Evolutionary conservation across 768 basidiomycete species (phyloP), one percentile per base, ranked within the genome.

Genomic region (Hirschioporus abietinus): DNA sequence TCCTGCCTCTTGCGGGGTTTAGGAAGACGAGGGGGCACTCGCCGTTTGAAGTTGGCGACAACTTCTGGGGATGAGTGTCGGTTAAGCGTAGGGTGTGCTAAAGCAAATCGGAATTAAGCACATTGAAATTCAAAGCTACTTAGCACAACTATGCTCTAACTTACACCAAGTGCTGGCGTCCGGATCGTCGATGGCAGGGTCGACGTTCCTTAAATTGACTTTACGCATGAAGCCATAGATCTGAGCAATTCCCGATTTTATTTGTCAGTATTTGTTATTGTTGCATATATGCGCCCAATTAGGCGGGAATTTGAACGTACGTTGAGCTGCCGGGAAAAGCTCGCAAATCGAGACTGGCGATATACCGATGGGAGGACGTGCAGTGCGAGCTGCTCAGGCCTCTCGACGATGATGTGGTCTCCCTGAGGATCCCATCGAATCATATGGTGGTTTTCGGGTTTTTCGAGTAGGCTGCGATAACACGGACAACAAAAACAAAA

Each of bases 151-250:
- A 63, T 68, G 63, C 68, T 67, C 27, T 23, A 27, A 86, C 94
- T 76, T 82, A 96, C 94, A 95, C 95, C 95, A 97, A 69, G 94
- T 95, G 77, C 92, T 95, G 17, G 94, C 95, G 80, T 97, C 95
- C 69, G 94, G 94, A 79, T 96, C 95, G 79, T 93, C 91, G 71
- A 95, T 95, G 69, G 92, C 93, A 69, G 92, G 92, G 82, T 96
- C 94, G 77, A 95, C 91, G 80, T 96, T 95, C 76, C 93, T 90
- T 72, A 96, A 84, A 82, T 95, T 96, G 76, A 96, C 92, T 78
- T 96, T 96, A 79, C 95, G 93, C 93, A 96, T 96, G 83, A 95
- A 97, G 70, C 95, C 95, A 82, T 97, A 97, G 79, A 97, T 97
- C 95, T 96, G 72, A 66, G 64, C 66, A 72, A 72, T 63, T 66